These are phyloP conservation scores for Xylaria scruposa DNA, from an alignment of 495 filamentous ascomycete species.

Conservation along the genomic window DNA sequence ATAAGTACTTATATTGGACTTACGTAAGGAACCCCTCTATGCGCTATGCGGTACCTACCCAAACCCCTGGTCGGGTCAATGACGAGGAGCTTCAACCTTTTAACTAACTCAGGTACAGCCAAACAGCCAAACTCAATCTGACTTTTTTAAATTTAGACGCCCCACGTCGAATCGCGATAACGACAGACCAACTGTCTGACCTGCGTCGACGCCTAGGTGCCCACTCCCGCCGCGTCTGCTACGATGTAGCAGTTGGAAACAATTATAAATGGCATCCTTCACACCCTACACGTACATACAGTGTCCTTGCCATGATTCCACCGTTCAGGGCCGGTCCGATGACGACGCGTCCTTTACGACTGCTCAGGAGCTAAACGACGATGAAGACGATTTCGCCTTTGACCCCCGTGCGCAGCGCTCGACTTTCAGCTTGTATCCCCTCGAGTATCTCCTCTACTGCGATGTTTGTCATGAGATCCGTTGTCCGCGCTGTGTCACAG, in stretches of 20 bases:
- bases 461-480: slow-evolving; percentile 96
- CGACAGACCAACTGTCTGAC: background rate
- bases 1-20: background rate
- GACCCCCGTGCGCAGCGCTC: slow-evolving; percentile 83
- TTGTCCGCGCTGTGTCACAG: slow-evolving; percentile 87
- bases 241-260: slow-evolving; percentile 36
- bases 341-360: slow-evolving; percentile 46
- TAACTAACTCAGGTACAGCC: too few relatives aligned
- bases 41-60: background rate
- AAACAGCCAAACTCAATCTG: slow-evolving; percentile 1
- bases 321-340: slow-evolving; percentile 50
- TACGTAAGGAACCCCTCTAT: background rate
- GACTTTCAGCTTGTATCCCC: slow-evolving; percentile 87
- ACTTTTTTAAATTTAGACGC: background rate
- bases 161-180: background rate
- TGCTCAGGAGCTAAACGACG: slow-evolving; percentile 54
- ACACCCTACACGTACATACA: slow-evolving; percentile 92
- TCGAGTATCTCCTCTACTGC: slow-evolving; percentile 95
- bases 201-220: background rate
- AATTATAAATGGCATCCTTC: slow-evolving; percentile 67
- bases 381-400: slow-evolving; percentile 81
- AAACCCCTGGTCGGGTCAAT: background rate
- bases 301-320: slow-evolving; percentile 81
- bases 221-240: slow-evolving; percentile 26
- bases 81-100: background rate